These are phyloP conservation scores for Macrophomina pseudophaseolina DNA, from an alignment of 2,329 filamentous ascomycete genomes.

Conservation along the genomic window DNA sequence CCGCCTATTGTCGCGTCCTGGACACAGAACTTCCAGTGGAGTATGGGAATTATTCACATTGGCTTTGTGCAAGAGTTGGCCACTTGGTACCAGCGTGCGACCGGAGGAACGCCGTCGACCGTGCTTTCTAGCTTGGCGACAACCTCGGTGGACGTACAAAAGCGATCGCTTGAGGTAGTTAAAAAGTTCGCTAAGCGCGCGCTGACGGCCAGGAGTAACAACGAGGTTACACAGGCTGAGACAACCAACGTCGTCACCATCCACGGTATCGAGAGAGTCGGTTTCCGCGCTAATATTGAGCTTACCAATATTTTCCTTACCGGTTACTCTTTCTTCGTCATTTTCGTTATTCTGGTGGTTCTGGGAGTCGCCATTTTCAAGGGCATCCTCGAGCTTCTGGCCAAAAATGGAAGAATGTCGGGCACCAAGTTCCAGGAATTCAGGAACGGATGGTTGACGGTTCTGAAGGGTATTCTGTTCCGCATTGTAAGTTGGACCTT, in stretches of 20 bases:
- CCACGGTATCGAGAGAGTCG: constrained; percentile 85
- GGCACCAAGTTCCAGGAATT: constrained; percentile 89
- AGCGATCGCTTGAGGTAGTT: constrained; percentile 57
- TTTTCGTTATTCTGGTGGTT: constrained; percentile 78
- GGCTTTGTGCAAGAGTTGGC: constrained; percentile 87
- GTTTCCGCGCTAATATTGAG: constrained; percentile 84
- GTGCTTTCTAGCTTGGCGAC: constrained; percentile 75
- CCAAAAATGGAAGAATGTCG: constrained; percentile 78
- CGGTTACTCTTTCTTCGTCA: constrained; percentile 83
- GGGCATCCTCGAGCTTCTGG: constrained; percentile 75
- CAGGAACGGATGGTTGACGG: constrained; percentile 89
- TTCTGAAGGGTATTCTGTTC: constrained; percentile 93
- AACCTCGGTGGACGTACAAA: constrained; percentile 84
- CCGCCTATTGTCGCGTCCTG: constrained; percentile 89
- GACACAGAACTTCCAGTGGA: constrained; percentile 99
- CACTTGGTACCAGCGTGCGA: constrained; percentile 95
- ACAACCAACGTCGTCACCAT: constrained; percentile 58
- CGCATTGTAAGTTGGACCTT: constrained; percentile 59
- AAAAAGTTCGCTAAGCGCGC: constrained; percentile 35
- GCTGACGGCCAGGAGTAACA: constrained; percentile 25
- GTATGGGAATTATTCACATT: constrained; percentile 90
- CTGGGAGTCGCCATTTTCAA: constrained; percentile 80
- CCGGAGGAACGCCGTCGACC: constrained; percentile 81
- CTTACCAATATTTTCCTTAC: constrained; percentile 93
- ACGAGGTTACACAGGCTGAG: constrained; percentile 38